Evolutionary conservation across 257 asterid species (phyloP), one percentile per base, ranked within the genome.

Genomic region (Cruciata laevipes): DNA sequence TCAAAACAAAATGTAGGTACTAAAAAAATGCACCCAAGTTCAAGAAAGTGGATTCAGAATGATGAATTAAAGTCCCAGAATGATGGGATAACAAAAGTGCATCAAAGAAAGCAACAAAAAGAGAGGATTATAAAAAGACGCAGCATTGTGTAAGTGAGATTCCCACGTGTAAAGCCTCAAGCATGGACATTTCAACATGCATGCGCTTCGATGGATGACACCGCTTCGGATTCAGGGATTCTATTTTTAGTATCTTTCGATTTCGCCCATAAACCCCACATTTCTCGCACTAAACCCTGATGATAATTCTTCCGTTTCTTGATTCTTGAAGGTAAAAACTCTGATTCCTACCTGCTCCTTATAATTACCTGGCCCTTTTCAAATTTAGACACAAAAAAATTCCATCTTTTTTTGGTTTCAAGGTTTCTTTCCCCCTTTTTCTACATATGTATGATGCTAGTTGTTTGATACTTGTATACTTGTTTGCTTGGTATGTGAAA

Each of bases 401-500:
- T 1, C n/a, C 17, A 1, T 13, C 42, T 30, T 27, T 60, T 7
- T n/a, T 0, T 31, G 23, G 25, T 25, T 58, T n/a, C 12, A 14
- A 14, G 51, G 51, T 42, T 37, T 63, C 38, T 42, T 17, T 62
- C 7, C 33, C 60, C 42, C 60, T 33, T 32, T 23, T 55, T 77
- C 85, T 55, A 85, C 86, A 44, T 73, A 76, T 30, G 89, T 84
- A 80, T 64, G 83, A 42, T n/a, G 85, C 52, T n/a, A 56, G n/a
- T 31, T 27, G 30, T 27, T 27, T 27, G 30, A 27, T 27, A 27
- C 30, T 27, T n/a, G n/a, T n/a, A n/a, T n/a, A 27, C 30, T 27
- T 27, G 30, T 27, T 27, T 27, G 30, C 2, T n/a, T n/a, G n/a
- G n/a, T n/a, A n/a, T n/a, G n/a, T n/a, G n/a, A n/a, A n/a, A n/a